These are phyloP conservation scores for Cyclospora cayetanensis DNA, from an alignment of 169 alveolate species.

Conservation along the genomic window DNA sequence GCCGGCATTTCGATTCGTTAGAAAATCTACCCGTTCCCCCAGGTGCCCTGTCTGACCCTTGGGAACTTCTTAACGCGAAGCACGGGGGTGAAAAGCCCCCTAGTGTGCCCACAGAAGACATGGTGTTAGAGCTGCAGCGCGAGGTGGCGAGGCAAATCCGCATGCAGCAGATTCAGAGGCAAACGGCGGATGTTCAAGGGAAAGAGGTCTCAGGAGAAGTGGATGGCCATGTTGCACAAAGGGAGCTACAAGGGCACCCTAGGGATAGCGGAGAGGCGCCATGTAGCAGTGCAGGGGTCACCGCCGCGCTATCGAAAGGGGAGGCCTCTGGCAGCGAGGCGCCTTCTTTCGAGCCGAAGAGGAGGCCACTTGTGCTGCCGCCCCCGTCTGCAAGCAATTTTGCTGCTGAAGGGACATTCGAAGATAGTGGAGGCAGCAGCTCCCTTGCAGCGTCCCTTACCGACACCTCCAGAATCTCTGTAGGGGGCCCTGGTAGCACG, in stretches of 20 bases:
- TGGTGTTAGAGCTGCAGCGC: background rate
- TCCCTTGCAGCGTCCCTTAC: too few relatives aligned
- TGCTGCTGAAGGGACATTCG: too few relatives aligned
- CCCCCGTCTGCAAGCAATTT: too few relatives aligned
- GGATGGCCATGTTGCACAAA: background rate
- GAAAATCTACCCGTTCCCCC: background rate
- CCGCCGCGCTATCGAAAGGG: background rate
- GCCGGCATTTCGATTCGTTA: background rate
- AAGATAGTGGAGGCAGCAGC: too few relatives aligned
- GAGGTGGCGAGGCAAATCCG: background rate
- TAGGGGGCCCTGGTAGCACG: too few relatives aligned
- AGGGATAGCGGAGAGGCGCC: background rate
- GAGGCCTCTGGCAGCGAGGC: background rate
- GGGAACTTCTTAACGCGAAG: slow-evolving; percentile 4
- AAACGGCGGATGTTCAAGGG: background rate
- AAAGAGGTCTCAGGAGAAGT: background rate
- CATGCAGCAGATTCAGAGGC: background rate
- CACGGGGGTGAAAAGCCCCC: slow-evolving; percentile 23
- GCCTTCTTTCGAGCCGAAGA: background rate
- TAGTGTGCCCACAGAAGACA: slow-evolving; percentile 11
- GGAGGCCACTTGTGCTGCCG: background rate
- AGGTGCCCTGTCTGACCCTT: slow-evolving; percentile 13
- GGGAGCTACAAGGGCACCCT: background rate
- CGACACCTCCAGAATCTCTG: too few relatives aligned
- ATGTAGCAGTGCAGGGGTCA: too few relatives aligned